Evolutionary conservation across 441 rosid species (phyloP), one percentile per base, ranked within the genome.

Genomic region (Populus hybrid): DNA sequence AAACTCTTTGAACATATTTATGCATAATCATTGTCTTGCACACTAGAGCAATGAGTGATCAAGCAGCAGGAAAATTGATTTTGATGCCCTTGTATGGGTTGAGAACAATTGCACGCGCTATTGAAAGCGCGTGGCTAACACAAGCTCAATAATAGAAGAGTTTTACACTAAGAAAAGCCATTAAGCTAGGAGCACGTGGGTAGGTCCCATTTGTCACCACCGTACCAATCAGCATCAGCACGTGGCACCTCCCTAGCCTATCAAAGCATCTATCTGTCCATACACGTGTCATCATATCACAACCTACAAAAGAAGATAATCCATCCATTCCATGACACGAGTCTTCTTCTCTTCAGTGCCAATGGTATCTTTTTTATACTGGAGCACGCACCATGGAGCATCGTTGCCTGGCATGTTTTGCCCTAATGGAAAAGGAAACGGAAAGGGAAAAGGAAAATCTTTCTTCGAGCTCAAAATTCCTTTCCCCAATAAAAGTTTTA

Each of bases 221-320:
- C 28, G n/a, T 7, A 24, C 70, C 14, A 78, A 24, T 63, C 36
- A 11, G 0, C 9, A 18, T 28, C 1, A 34, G 18, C 85, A 83
- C 81, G 83, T 80, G 85, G 81, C 85, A 73, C 34, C 21, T n/a
- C 83, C 83, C 85, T 21, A 75, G 3, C 75, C 70, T 7, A 71
- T 72, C 73, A 30, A 16, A 19, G 24, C 4, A 19, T 32, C 21
- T 5, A 80, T 71, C 80, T 23, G 75, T 75, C 34, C 65, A 9
- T 63, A 68, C 81, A 80, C 70, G 83, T 75, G 83, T 78, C 68
- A 66, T 8, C 6, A 24, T 1, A 24, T 16, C 59, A 53, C 3
- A 14, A 4, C 12, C 19, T 35, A 42, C 6, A 46, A 35, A 12
- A 35, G 34, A 57, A 3, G 16, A 40, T 12, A 10, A n/a, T 6